Evolutionary conservation across 2,329 filamentous ascomycete species (phyloP), one percentile per base, ranked within the genome.

Genomic region (Colletotrichum tamarilloi): DNA sequence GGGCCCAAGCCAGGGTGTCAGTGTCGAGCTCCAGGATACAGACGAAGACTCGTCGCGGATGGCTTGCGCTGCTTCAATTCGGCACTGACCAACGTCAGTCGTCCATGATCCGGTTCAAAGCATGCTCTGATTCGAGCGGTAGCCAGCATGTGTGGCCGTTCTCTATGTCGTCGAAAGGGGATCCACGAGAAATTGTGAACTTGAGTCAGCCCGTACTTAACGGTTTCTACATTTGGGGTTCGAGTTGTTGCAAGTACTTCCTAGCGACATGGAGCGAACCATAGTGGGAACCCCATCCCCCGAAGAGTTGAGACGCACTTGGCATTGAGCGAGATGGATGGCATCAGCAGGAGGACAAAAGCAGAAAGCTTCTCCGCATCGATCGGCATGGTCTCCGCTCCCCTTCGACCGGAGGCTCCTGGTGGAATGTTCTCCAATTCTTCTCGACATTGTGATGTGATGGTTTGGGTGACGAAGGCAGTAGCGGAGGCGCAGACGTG

Each of bases 311-410:
- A 71, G 71, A 73, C 56, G 46, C 32, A 38, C 71, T 73, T 71
- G 71, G 35, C 71, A 60, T 60, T 57, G 26, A 22, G 35, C 32
- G 56, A 57, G 46, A 46, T 35, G 56, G 49, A n/a, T 24, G 53
- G 60, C 38, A n/a, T 49, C 56, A 65, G 66, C 70, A 70, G 35
- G 62, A 28, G 70, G 71, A 62, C 71, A 3, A 66, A 71, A 68
- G 63, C 30, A 74, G 72, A 64, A 72, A 67, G 68, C 62, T 71
- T 74, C 72, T 74, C 72, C 72, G 72, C 72, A 74, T 72, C 62
- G 72, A 74, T 74, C 72, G 62, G 67, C 72, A 59, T 42, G 11
- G 46, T 72, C 62, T 63, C 72, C 68, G 62, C 72, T 74, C 62
- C 68, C 72, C 55, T 72, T 73, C 70, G 63, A 49, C 70, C 67